Evolutionary conservation across 176 grass and related monocot species (phyloP).

Genomic region (Lolium multiflorum): DNA sequence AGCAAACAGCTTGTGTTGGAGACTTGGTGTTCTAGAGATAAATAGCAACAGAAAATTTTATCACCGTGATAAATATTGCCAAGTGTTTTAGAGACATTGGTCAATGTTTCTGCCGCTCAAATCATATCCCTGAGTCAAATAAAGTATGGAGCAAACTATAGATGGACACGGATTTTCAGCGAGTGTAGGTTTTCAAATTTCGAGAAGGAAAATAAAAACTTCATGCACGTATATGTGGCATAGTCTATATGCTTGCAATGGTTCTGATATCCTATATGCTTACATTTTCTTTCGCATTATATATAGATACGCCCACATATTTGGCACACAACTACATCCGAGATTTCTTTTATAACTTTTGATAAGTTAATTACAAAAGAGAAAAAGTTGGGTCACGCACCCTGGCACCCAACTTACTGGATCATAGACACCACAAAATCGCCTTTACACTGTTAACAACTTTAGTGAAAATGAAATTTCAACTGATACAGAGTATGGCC

Average conservation of each 20-base stretch:
- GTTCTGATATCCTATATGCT: not conserved
- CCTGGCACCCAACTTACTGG: not conserved
- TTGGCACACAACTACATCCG: not conserved
- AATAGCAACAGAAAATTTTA: not conserved
- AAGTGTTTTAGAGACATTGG: too few relatives aligned
- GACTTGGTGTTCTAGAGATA: not conserved
- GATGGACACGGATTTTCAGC: not conserved
- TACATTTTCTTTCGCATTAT: not conserved
- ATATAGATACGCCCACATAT: not conserved
- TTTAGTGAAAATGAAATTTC: constrained; percentile 2
- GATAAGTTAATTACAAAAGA: not conserved
- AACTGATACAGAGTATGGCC: not conserved
- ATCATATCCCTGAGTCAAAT: not conserved
- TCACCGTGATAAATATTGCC: too few relatives aligned
- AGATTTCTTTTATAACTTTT: not conserved
- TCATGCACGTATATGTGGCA: not conserved
- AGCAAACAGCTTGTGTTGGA: not conserved
- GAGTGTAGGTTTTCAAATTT: not conserved
- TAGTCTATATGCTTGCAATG: not conserved
- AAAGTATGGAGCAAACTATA: not conserved
- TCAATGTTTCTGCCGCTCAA: too few relatives aligned
- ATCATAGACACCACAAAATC: not conserved
- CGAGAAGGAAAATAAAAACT: not conserved
- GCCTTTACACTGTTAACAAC: not conserved
- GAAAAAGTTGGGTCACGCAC: not conserved